Evolutionary conservation across 2,329 filamentous ascomycete genomes (phyloP), one percentile per base, ranked within the genome.

Genomic region (Scorias spongiosa): DNA sequence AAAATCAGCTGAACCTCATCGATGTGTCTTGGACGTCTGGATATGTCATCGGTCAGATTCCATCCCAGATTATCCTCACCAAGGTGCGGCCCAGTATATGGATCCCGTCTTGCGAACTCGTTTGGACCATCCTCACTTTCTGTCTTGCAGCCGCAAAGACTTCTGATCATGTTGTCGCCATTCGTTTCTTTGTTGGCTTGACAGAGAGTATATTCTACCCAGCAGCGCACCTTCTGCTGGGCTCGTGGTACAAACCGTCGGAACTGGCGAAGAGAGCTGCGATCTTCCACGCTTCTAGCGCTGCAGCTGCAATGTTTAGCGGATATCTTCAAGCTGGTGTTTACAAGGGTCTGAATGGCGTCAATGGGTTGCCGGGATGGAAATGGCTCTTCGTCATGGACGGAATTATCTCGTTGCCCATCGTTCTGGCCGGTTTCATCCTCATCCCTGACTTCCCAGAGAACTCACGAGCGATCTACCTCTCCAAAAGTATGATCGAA

Each of bases 21-120:
- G 64, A 74, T 42, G 69, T 73, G 0, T 69, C 66, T 26, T 80
- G 75, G 65, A 78, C 72, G 0, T 66, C 74, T 0, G 76, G 76
- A 8, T 80, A 80, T 49, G 70, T 75, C 0, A 63, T 80, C 41
- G 32, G 32, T 9, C 32, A 36, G 9, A 36, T 36, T 5, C 32
- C 32, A 12, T 36, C 32, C 12, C 32, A 74, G 45, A 61, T 75
- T 9, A 58, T 74, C 6, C 57, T 75, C 5, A 74, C 69, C 1
- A 62, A 65, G 9, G 52, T 72, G 11, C 62, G 64, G 8, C 68
- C 69, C 2, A 60, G 62, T 11, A 63, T 66, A 42, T 72, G 67
- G 67, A 66, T 72, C 41, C 70, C 69, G 1, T 55, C 61, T 2
- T 64, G 65, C 51, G 69, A 72, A 61, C 49, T 71, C 2, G 55